Evolutionary conservation across 2,329 filamentous ascomycete species (phyloP).

Genomic region (Diaporthe sp.): DNA sequence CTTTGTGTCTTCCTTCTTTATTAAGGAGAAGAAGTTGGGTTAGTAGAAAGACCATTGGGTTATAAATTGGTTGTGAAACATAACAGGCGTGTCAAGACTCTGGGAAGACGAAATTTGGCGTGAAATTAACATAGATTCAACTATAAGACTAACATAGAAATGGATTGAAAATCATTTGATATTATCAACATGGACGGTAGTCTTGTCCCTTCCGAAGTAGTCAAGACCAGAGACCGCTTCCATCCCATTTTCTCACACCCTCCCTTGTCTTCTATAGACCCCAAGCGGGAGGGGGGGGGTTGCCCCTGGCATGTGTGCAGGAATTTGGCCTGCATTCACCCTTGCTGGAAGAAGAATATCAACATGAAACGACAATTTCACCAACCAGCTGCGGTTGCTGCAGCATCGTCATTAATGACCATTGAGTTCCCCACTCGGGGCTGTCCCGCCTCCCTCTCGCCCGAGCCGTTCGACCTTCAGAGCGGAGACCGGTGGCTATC

Average conservation of each 20-base stretch:
- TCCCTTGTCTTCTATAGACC: not conserved
- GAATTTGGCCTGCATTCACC: not conserved
- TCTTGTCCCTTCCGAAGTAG: not conserved
- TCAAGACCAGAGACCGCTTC: not conserved
- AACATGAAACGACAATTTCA: not conserved
- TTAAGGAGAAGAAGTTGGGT: slow-evolving; percentile 69
- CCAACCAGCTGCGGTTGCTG: not conserved
- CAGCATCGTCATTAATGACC: not conserved
- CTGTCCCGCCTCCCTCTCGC: not conserved
- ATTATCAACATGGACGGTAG: too few species aligned
- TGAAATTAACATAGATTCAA: not conserved
- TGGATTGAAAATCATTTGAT: too few species aligned
- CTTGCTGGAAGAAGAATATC: not conserved
- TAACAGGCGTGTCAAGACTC: not conserved
- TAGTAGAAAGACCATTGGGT: slow-evolving; percentile 43
- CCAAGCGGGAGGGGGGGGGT: not conserved
- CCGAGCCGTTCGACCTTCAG: not conserved
- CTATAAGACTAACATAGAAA: not conserved
- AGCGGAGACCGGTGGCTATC: not conserved
- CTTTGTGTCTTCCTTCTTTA: slow-evolving; percentile 61
- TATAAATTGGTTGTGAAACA: not conserved
- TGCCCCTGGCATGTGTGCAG: not conserved
- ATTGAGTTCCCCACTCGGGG: too few species aligned
- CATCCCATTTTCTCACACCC: not conserved
- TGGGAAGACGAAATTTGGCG: too few species aligned